A percentile compares a stretch with the other conserved stretches of the same genome.
phyloP scores from a whole-genome alignment of 192 early-diverging fungal genomes.

The Coemansia sp. region DNA sequence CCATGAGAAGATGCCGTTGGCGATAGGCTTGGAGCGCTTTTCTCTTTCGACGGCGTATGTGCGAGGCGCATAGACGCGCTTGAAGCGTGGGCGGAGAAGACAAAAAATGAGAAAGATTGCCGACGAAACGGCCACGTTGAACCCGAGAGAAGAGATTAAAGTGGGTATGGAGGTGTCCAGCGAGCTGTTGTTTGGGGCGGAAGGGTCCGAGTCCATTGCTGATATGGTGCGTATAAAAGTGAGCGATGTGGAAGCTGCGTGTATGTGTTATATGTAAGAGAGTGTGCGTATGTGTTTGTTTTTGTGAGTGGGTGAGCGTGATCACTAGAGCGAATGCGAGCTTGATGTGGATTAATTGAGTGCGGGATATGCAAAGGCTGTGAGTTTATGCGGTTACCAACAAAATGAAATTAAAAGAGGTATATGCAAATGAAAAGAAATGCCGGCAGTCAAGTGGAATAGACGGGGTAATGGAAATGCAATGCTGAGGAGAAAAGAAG shows the following conservation, averaged over 20 bases:
- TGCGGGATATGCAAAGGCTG: too few species aligned
- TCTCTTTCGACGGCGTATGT: conserved; percentile 60
- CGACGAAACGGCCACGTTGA: conserved; percentile 60
- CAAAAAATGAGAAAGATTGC: conserved; percentile 60
- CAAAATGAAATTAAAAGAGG: conserved; percentile 4
- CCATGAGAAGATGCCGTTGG: conserved; percentile 59
- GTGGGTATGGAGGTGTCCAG: conserved; percentile 57
- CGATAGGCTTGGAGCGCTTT: conserved; percentile 54
- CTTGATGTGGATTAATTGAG: too few species aligned
- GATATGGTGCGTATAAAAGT: neutral
- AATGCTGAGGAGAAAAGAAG: neutral
- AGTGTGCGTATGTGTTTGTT: too few species aligned
- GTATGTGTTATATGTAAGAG: too few species aligned
- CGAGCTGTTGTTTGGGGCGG: neutral
- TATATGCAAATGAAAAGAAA: neutral
- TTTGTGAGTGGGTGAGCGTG: too few species aligned
- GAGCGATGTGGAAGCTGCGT: too few species aligned
- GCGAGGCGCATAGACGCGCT: conserved; percentile 69
- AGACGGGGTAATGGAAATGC: too few species aligned
- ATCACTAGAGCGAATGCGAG: too few species aligned
- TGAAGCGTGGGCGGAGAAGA: conserved; percentile 62
- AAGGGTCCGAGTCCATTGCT: neutral
- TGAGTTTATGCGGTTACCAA: too few species aligned
- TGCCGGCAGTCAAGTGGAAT: too few species aligned
- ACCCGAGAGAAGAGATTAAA: conserved; percentile 66